Evolutionary conservation across 2,329 filamentous ascomycete genomes (phyloP), one percentile per base, ranked within the genome.

Genomic region (Ramularia collo-cygni): DNA sequence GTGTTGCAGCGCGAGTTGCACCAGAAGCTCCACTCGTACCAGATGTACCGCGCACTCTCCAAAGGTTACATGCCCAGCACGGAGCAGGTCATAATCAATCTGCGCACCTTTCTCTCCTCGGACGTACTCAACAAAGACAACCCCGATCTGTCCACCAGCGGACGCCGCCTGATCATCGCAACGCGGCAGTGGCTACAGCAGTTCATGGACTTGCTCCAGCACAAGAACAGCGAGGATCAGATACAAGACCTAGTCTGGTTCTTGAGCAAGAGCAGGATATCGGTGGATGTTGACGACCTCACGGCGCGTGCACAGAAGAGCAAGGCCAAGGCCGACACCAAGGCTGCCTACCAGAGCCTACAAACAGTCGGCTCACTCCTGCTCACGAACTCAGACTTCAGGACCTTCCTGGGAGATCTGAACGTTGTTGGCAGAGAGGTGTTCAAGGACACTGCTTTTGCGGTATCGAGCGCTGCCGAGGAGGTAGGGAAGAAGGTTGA

Each of bases 241-340:
- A 77, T 96, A 13, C 90, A 96, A 61, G 86, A 95, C 55, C 85
- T 95, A 48, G 71, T 95, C 28, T 95, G 88, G 88, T 88, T 82
- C 54, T 63, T 94, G 33, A 69, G 79, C 47, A 83, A 85, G 58
- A 81, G 86, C n/a, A 75, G 76, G 24, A 67, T 92, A 4, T 75
- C 75, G 1, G 64, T 90, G 3, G 80, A 89, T 52, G 69, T 79
- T 1, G 70, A 76, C 13, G 74, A 85, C 44, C 66, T 89, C 31
- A 71, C 74, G 2, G 65, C 71, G 28, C 73, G 75, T 35, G 82
- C 79, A 3, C 71, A 71, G 35, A 74, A 72, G 50, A 76, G 76
- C 13, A 84, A 79, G 60, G 72, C 75, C 4, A 80, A 76, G 53
- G 83, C 84, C 14, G 81, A 90, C 63, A 78, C 79, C 13, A 75